A percentile compares a stretch with the other conserved stretches of the same genome.
These are phyloP conservation scores for Gastrodia elata DNA, from an alignment of 106 monocot species.

Conservation along the genomic window DNA sequence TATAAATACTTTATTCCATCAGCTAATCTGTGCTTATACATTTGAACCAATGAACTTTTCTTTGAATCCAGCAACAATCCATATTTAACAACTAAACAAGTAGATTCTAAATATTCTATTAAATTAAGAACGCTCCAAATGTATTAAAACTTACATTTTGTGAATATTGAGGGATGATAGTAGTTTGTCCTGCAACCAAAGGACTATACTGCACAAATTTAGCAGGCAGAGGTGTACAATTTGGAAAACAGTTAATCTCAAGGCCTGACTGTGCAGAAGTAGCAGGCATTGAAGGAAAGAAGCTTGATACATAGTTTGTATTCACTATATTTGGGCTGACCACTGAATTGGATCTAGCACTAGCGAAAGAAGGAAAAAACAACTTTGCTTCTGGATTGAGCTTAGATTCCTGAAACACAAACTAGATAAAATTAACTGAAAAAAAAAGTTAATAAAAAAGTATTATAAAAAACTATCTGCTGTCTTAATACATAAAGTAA, in stretches of 20 bases:
- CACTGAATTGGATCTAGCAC: slow-evolving; percentile 14
- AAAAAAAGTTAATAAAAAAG: not conserved
- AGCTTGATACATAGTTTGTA: slow-evolving; percentile 8
- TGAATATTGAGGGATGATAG: slow-evolving; percentile 21
- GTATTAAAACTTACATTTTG: slow-evolving; percentile 25
- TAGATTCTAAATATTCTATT: not conserved
- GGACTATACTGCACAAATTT: slow-evolving; percentile 31
- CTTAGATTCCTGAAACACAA: slow-evolving; percentile 42
- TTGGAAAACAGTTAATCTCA: slow-evolving; percentile 22
- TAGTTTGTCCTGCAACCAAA: slow-evolving; percentile 18
- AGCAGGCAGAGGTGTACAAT: slow-evolving; percentile 13
- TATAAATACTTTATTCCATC: not conserved
- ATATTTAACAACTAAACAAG: not conserved
- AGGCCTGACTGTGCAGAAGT: slow-evolving; percentile 11
- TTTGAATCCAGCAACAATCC: not conserved
- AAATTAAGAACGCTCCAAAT: not conserved
- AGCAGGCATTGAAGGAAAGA: slow-evolving; percentile 13
- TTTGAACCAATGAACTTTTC: not conserved
- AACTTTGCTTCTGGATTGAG: slow-evolving; percentile 45
- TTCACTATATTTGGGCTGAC: slow-evolving; percentile 8
- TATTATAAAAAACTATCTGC: not conserved
- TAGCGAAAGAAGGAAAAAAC: slow-evolving; percentile 34
- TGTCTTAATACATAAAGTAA: not conserved
- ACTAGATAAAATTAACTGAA: not conserved
- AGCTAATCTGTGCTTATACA: not conserved